phyloP scores from a whole-genome alignment of 2,329 filamentous ascomycete genomes.

The Macrophomina phaseolina region DNA sequence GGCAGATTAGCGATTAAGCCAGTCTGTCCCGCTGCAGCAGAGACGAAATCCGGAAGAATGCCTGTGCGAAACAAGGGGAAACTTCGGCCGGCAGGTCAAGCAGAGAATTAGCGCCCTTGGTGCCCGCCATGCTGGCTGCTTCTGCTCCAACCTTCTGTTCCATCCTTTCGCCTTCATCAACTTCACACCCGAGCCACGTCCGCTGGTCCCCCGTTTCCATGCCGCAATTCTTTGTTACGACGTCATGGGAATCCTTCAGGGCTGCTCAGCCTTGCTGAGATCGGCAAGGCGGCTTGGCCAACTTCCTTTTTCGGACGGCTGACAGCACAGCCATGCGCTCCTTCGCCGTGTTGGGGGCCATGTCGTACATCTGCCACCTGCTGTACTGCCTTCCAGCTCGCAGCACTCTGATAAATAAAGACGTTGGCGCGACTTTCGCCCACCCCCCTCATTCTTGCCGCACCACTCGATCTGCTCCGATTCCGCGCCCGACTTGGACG shows the following conservation, averaged over 20 bases:
- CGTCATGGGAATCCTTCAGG: not conserved
- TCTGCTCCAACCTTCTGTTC: not conserved
- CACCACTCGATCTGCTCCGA: not conserved
- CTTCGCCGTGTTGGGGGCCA: slow-evolving; percentile 7
- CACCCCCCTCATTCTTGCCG: not conserved
- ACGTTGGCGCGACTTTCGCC: not conserved
- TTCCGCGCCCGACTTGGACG: not conserved
- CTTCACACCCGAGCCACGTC: not conserved
- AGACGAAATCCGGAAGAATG: not conserved
- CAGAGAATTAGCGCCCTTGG: no score
- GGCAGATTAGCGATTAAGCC: not conserved
- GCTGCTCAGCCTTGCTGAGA: slow-evolving; percentile 4
- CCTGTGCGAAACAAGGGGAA: slow-evolving; percentile 3
- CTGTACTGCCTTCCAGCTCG: not conserved
- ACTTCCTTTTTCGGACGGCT: not conserved
- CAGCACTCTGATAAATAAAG: not conserved
- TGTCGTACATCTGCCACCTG: not conserved
- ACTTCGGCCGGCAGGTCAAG: not conserved
- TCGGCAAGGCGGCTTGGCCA: not conserved
- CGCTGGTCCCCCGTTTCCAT: not conserved
- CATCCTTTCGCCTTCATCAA: not conserved
- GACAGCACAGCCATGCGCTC: slow-evolving; percentile 15
- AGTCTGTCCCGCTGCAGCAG: not conserved
- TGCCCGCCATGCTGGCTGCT: not conserved
- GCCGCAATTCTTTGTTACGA: not conserved